Evolutionary conservation across 805 yeast genomes (phyloP).

Genomic region (Metschnikowia aberdeeniae): DNA sequence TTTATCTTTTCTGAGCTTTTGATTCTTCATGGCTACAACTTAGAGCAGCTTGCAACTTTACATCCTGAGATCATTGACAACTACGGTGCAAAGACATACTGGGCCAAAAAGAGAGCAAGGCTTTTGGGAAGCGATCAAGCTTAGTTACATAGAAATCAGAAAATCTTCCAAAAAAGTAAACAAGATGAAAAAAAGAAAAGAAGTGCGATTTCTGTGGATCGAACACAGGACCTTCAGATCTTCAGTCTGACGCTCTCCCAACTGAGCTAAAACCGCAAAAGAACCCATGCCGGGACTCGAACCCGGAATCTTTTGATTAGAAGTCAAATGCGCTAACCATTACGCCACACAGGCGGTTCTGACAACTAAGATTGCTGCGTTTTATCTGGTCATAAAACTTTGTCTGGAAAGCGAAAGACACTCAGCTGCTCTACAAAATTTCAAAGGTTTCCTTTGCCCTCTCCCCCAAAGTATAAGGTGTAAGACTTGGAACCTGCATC

Average conservation of each 20-base stretch:
- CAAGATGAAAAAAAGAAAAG: neutral
- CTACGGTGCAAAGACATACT: conserved; percentile 48
- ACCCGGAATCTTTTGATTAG: conserved; percentile 23
- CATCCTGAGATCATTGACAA: conserved; percentile 35
- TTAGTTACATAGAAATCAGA: neutral
- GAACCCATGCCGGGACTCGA: conserved; percentile 23
- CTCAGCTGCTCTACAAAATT: neutral
- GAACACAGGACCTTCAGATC: conserved; percentile 22
- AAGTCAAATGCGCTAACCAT: conserved; percentile 22
- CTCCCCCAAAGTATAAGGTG: no score
- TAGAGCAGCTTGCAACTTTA: conserved; percentile 30
- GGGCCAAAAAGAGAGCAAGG: conserved; percentile 38
- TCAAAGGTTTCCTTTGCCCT: neutral
- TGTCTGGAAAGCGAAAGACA: neutral
- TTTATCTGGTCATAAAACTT: neutral
- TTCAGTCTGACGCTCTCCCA: conserved; percentile 33
- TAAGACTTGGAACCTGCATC: no score
- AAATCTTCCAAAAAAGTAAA: neutral
- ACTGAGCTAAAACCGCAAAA: conserved; percentile 25
- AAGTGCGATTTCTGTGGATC: conserved; percentile 20
- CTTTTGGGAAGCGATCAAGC: conserved; percentile 5
- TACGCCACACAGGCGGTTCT: conserved; percentile 19
- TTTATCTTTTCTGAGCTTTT: conserved; percentile 55
- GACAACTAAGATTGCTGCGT: neutral
- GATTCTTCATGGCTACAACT: conserved; percentile 51